These are phyloP conservation scores for Haplosporangium sp. DNA, from an alignment of 371 early-diverging fungal species.

Conservation along the genomic window DNA sequence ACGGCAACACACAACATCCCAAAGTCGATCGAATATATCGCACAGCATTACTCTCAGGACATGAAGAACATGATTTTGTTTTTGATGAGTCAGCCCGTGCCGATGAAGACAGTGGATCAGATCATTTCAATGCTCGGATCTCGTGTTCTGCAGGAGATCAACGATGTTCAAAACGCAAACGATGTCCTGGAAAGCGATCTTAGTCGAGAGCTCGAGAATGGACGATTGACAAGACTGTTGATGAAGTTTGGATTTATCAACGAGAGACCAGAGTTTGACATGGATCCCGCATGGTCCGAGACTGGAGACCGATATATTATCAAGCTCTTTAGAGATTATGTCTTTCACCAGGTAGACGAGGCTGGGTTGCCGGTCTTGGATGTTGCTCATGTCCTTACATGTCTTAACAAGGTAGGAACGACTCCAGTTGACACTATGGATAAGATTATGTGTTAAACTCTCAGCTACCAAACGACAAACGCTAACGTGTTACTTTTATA, in stretches of 20 bases:
- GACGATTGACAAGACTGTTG: constrained; percentile 83
- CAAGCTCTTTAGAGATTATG: constrained; percentile 95
- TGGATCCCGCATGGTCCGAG: constrained; percentile 95
- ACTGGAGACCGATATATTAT: constrained; percentile 96
- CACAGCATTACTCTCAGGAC: constrained; percentile 80
- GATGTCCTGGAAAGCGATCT: constrained; percentile 86
- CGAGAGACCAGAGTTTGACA: constrained; percentile 93
- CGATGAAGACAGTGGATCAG: constrained; percentile 84
- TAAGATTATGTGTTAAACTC: too few relatives aligned
- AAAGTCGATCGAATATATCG: constrained; percentile 80
- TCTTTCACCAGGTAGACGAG: constrained; percentile 96
- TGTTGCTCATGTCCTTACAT: constrained; percentile 92
- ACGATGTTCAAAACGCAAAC: constrained; percentile 76
- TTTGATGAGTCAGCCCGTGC: constrained; percentile 80
- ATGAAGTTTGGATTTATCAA: constrained; percentile 93
- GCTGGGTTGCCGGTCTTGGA: constrained; percentile 87
- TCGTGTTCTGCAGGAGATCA: constrained; percentile 79
- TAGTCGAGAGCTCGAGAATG: constrained; percentile 87
- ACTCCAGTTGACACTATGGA: too few relatives aligned
- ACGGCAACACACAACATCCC: constrained; percentile 75
- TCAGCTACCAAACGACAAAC: neutral
- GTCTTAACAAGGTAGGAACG: constrained; percentile 88
- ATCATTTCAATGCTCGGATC: constrained; percentile 86
- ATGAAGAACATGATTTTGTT: constrained; percentile 84
- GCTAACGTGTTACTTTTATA: neutral